A percentile compares a stretch with the other conserved stretches of the same genome.
phyloP scores from a whole-genome alignment of 169 alveolate genomes.

The Cryptosporidium baileyi region DNA sequence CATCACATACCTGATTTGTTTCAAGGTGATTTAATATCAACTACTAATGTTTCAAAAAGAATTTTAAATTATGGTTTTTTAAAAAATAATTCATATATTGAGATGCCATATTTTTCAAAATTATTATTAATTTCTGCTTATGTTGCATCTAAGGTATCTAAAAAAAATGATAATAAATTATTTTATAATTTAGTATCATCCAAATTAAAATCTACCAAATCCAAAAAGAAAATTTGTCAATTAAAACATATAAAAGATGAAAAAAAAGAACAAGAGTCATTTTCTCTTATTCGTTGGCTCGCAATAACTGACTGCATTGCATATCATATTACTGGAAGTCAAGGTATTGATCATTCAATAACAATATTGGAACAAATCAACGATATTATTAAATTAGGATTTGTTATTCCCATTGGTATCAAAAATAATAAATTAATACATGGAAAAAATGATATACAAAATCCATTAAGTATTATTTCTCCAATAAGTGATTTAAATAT shows the following conservation, averaged over 20 bases:
- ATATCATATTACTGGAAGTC: constrained; percentile 20
- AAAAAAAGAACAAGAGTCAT: background rate
- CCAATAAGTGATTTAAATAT: constrained; percentile 32
- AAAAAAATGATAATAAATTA: constrained; percentile 39
- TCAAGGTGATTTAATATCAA: constrained; percentile 33
- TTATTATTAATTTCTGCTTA: constrained; percentile 43
- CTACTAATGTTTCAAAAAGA: background rate
- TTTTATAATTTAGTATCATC: constrained; percentile 24
- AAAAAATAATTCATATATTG: background rate
- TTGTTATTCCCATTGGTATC: constrained; percentile 18
- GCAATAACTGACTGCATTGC: constrained; percentile 65
- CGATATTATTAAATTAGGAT: constrained; percentile 35
- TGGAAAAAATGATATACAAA: background rate
- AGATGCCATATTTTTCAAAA: constrained; percentile 48
- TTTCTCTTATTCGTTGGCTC: constrained; percentile 54
- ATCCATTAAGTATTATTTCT: background rate
- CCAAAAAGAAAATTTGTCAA: background rate
- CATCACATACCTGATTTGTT: constrained; percentile 31
- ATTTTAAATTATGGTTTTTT: constrained; percentile 13
- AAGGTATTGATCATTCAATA: constrained; percentile 63
- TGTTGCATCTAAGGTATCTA: constrained; percentile 47
- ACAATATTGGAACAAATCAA: constrained; percentile 37
- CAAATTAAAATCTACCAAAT: background rate
- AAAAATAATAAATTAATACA: constrained; percentile 7
- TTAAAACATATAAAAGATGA: background rate